phyloP scores from a whole-genome alignment of 2,329 filamentous ascomycete genomes.

The Talaromyces funiculosus region DNA sequence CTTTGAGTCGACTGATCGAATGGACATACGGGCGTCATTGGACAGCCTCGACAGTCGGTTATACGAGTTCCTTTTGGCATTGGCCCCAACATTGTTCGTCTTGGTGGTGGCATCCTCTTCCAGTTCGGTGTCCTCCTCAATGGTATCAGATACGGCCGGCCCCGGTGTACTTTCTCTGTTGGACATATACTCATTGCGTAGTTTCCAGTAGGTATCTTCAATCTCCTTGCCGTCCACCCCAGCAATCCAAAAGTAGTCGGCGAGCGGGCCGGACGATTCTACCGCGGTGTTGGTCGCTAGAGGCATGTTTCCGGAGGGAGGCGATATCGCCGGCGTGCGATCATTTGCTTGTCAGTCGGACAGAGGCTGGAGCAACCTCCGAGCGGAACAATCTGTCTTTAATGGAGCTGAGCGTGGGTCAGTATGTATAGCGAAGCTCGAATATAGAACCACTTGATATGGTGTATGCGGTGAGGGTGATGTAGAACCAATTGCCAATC shows the following conservation, averaged over 20 bases:
- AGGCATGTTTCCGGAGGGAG: conserved; percentile 24
- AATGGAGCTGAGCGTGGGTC: not conserved
- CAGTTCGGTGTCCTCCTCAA: conserved; percentile 55
- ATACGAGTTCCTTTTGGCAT: conserved; percentile 33
- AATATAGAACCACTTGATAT: not conserved
- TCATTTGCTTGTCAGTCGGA: conserved; percentile 14
- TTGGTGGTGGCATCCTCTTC: conserved; percentile 43
- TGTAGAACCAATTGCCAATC: not conserved
- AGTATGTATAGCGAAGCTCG: not conserved
- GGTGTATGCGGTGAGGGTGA: not conserved
- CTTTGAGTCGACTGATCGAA: conserved; percentile 36
- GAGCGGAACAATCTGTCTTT: not conserved
- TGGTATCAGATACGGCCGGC: conserved; percentile 49
- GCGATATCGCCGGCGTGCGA: conserved; percentile 16
- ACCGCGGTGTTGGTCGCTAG: conserved; percentile 26
- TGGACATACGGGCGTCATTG: conserved; percentile 36
- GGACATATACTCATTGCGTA: conserved; percentile 39
- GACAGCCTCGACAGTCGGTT: conserved; percentile 34
- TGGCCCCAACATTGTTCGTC: conserved; percentile 25
- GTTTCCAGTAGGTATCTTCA: conserved; percentile 37
- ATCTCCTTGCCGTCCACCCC: conserved; percentile 45
- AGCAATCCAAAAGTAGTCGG: conserved; percentile 62
- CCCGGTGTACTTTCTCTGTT: conserved; percentile 31
- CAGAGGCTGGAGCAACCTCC: conserved; percentile 8
- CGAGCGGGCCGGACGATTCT: conserved; percentile 50